A percentile compares a stretch with the other conserved stretches of the same genome.
Conservation (phyloP, 805 yeast species). For the Candida ficus region DNA sequence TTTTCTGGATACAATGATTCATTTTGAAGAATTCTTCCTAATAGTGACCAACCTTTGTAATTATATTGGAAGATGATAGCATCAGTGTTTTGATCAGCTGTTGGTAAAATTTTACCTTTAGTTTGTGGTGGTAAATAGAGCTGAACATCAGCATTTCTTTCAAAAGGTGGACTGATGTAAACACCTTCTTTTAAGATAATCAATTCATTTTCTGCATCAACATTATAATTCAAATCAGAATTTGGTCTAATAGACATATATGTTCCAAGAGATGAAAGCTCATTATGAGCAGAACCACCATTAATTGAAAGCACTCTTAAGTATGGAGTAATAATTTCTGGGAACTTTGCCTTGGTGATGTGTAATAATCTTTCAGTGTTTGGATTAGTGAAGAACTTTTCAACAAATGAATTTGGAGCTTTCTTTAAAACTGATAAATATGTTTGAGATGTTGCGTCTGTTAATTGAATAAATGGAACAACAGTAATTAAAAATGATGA, state of each 20-base stretch:
- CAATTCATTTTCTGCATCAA: conserved; percentile 44
- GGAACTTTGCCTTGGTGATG: conserved; percentile 69
- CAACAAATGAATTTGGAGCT: conserved; percentile 34
- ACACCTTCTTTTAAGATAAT: conserved; percentile 45
- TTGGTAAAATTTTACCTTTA: conserved; percentile 64
- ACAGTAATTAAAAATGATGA: conserved; percentile 31
- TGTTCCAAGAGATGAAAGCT: conserved; percentile 52
- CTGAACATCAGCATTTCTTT: conserved; percentile 38
- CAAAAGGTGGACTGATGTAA: conserved; percentile 54
- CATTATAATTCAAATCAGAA: conserved; percentile 37
- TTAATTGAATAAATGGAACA: conserved; percentile 43
- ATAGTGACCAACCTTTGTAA: conserved; percentile 82
- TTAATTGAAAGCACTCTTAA: conserved; percentile 57
- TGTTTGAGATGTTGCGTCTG: conserved; percentile 28
- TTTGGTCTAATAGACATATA: conserved; percentile 47
- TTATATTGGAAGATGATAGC: conserved; percentile 63
- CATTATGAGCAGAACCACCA: conserved; percentile 61
- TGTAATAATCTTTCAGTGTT: conserved; percentile 29
- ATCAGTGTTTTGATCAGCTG: conserved; percentile 31
- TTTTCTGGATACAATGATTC: conserved; percentile 32
- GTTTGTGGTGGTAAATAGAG: conserved; percentile 51
- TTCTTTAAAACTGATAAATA: conserved; percentile 26
- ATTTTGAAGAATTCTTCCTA: conserved; percentile 76
- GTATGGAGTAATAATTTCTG: conserved; percentile 56
- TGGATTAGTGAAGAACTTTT: conserved; percentile 31